Evolutionary conservation across 1,284 basidiomycete species (phyloP).

Genomic region (Rhodotorula glutinis): DNA sequence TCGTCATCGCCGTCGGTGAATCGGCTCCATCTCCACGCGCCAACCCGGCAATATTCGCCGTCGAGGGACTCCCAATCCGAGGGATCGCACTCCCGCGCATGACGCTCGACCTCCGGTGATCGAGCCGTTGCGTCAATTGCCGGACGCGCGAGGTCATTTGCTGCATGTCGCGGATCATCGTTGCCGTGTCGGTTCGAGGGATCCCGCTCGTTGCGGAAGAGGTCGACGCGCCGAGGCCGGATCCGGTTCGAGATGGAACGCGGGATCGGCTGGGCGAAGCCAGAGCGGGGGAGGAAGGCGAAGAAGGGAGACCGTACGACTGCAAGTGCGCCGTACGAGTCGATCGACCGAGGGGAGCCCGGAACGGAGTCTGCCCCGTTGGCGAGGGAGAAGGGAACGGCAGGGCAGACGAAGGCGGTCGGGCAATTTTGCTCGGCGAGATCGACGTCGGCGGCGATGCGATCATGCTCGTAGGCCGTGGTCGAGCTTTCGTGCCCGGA

Average conservation of each 20-base stretch:
- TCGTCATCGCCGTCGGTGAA: background rate
- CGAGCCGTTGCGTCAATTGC: slow-evolving; percentile 33
- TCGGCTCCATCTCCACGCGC: background rate
- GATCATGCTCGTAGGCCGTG: background rate
- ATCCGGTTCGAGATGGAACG: background rate
- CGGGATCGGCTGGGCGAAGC: background rate
- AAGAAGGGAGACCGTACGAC: slow-evolving; percentile 1
- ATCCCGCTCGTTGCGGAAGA: slow-evolving; percentile 5
- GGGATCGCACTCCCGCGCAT: slow-evolving; percentile 33
- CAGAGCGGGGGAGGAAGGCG: slow-evolving; percentile 6
- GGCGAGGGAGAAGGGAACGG: background rate
- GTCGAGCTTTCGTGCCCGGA: background rate
- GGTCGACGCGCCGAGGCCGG: background rate
- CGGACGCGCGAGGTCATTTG: slow-evolving; percentile 37
- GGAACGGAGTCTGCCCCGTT: background rate
- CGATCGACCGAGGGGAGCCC: slow-evolving; percentile 9
- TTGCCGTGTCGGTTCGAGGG: slow-evolving; percentile 14
- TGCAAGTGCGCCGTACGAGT: slow-evolving; percentile 10
- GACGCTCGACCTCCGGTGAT: slow-evolving; percentile 22
- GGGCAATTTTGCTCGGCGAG: slow-evolving; percentile 4
- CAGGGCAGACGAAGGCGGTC: background rate
- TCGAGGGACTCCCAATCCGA: background rate
- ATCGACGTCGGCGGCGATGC: slow-evolving; percentile 3
- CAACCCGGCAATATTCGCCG: background rate
- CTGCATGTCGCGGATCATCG: slow-evolving; percentile 40